These are phyloP conservation scores for Cutaneotrichosporon dermatis DNA, from an alignment of 1,284 basidiomycete species.

Conservation along the genomic window DNA sequence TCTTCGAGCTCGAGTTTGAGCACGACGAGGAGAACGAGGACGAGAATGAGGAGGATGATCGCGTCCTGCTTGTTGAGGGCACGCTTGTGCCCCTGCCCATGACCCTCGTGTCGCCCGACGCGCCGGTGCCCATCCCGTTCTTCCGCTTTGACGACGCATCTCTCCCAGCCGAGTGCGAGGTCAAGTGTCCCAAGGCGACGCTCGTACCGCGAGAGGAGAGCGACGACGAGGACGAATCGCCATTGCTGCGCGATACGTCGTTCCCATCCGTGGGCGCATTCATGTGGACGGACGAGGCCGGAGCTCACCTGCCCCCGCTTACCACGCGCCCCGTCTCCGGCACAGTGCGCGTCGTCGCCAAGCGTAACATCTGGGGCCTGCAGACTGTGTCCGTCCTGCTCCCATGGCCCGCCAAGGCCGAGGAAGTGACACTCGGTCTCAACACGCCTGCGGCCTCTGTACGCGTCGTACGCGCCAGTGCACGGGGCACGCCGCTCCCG, in stretches of 20 bases:
- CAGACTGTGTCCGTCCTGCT: slow-evolving; percentile 21
- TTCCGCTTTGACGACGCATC: slow-evolving; percentile 20
- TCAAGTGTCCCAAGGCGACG: slow-evolving; percentile 7
- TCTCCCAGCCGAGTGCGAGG: slow-evolving; percentile 4
- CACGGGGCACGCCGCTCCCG: slow-evolving; percentile 12
- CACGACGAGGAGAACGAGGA: slow-evolving; percentile 11
- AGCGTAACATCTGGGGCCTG: slow-evolving; percentile 25
- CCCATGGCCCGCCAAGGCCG: slow-evolving; percentile 23
- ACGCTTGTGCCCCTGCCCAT: slow-evolving; percentile 25
- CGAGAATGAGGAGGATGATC: slow-evolving; percentile 2
- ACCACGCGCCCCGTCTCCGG: slow-evolving; percentile 16
- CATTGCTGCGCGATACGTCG: slow-evolving; percentile 6
- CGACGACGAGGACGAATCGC: background rate
- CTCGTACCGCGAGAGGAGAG: background rate
- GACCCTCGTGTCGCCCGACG: slow-evolving; percentile 24
- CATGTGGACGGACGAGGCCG: slow-evolving; percentile 21
- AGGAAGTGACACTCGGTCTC: slow-evolving; percentile 14
- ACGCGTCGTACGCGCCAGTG: slow-evolving; percentile 19
- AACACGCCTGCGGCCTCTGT: slow-evolving; percentile 7
- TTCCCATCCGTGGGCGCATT: slow-evolving; percentile 14
- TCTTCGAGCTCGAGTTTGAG: slow-evolving; percentile 29
- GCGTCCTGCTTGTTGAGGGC: slow-evolving; percentile 20
- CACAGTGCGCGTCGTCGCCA: slow-evolving; percentile 21
- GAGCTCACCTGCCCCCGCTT: slow-evolving; percentile 5
- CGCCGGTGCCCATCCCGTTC: slow-evolving; percentile 29